Base-by-base conservation (phyloP, 345 rosid genomes). In the Syzygium jambos region DNA sequence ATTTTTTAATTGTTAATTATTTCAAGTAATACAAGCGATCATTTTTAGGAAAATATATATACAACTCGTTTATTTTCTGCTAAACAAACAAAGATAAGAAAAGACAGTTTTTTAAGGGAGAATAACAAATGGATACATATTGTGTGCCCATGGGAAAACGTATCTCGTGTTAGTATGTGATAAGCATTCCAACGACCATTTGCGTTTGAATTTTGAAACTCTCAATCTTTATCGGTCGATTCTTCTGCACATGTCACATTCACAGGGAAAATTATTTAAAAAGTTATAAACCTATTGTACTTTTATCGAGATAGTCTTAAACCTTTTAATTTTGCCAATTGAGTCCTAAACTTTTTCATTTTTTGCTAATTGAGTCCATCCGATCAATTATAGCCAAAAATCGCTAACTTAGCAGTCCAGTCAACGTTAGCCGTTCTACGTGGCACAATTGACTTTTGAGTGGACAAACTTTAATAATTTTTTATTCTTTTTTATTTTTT, bases 41-140 rank as follows among this genome's bases (percentile, higher is more conserved):
- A 7, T 29, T 65, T 65, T 17, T 65, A 65, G 41, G 9, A 29
- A 65, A 65, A 15, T 65, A 7, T n/a, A 3, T 65, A 29, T 65
- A 7, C 1, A 17, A 65, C 3, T 8, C 12, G 3, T 30, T 16
- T 1, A 8, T 65, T 30, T 30, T 65, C 1, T 0, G 0, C 2
- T 1, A 30, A 65, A 65, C 11, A 65, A 30, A 65, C 0, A 0
- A 0, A 65, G 9, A 6, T 17, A 15, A 15, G 2, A 30, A 65
- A 4, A 16, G 0, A 0, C 0, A 1, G 5, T 65, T 9, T 65
- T 30, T 65, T 34, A 16, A 15, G 12, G 11, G 43, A 15, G 12
- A 30, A 57, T 4, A 57, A 57, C 29, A 57, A 21, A 55, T 21
- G 27, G 23, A 55, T 21, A 25, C 65, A 4, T 3, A 25, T 0